A percentile compares a stretch with the other conserved stretches of the same genome.
phyloP scores from a whole-genome alignment of 805 yeast genomes.

The Kodamaea laetipori region DNA sequence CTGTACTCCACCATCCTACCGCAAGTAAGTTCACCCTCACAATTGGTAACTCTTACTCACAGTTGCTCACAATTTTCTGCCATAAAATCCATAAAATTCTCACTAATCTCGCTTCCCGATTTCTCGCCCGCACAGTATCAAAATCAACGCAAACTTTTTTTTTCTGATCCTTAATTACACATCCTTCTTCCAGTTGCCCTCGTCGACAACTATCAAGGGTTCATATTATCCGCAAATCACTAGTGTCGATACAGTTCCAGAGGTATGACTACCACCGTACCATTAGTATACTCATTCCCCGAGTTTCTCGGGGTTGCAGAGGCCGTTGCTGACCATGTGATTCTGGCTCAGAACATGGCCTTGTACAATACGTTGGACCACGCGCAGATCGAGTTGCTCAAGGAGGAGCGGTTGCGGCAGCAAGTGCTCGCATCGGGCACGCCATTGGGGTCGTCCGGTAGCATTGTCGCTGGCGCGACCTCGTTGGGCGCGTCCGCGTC shows the following conservation, averaged over 20 bases:
- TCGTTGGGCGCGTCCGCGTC: constrained; percentile 18
- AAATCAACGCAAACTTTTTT: too few relatives aligned
- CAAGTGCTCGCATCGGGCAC: constrained; percentile 21
- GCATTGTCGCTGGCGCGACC: constrained; percentile 4
- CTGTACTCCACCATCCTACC: too few relatives aligned
- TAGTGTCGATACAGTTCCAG: neutral
- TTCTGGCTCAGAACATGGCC: constrained; percentile 81
- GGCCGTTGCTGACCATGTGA: constrained; percentile 94
- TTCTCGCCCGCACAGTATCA: too few relatives aligned
- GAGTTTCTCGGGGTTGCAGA: constrained; percentile 90
- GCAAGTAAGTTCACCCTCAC: too few relatives aligned
- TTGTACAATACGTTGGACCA: constrained; percentile 47
- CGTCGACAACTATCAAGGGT: too few relatives aligned
- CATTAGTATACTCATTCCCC: constrained; percentile 89
- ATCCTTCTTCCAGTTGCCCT: too few relatives aligned
- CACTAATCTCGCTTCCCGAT: too few relatives aligned
- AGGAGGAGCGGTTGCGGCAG: constrained; percentile 25
- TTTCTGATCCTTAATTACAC: too few relatives aligned
- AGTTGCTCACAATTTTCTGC: too few relatives aligned
- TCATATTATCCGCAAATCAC: too few relatives aligned
- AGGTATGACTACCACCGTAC: constrained; percentile 96
- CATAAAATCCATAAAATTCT: too few relatives aligned
- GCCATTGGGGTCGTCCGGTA: constrained; percentile 5
- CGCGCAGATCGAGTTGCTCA: constrained; percentile 32
- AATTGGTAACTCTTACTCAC: too few relatives aligned